phyloP scores from a whole-genome alignment of 148 eudicot species.

The Diospyros kaki region DNA sequence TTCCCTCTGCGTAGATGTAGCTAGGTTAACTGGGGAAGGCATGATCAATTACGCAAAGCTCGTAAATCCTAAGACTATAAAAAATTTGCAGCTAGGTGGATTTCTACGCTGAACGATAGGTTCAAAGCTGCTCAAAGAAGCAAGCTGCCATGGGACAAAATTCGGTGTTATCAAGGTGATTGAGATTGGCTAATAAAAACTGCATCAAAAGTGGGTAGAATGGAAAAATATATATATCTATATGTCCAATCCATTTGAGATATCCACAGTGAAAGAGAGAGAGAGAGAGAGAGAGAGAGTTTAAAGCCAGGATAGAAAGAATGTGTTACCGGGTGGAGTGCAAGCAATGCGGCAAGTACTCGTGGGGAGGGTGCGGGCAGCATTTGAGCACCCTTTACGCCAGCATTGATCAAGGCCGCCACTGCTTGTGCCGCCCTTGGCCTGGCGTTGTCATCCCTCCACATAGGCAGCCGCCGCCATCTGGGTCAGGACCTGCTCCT shows the following conservation, averaged over 20 bases:
- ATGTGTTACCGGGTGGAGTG: slow-evolving; percentile 37
- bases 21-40: too few relatives aligned
- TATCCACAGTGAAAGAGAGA: too few relatives aligned
- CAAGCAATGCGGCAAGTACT: slow-evolving; percentile 35
- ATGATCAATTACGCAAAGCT: too few relatives aligned
- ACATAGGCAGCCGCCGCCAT: background rate
- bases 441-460: slow-evolving; percentile 26
- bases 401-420: slow-evolving; percentile 31
- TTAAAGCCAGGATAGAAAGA: too few relatives aligned
- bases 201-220: background rate
- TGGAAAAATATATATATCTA: background rate
- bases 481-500: background rate
- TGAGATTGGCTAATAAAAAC: too few relatives aligned
- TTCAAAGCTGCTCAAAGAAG: background rate
- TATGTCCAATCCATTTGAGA: too few relatives aligned
- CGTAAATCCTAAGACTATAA: too few relatives aligned
- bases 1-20: too few relatives aligned
- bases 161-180: slow-evolving; percentile 1
- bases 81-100: background rate
- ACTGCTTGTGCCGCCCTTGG: slow-evolving; percentile 45
- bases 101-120: background rate
- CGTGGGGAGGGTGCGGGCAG: slow-evolving; percentile 47
- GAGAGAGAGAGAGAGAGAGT: too few relatives aligned
- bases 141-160: background rate
- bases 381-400: slow-evolving; percentile 30